phyloP scores from a whole-genome alignment of 1,139 yeast genomes.

The Yamadazyma pseudoaaseri region DNA sequence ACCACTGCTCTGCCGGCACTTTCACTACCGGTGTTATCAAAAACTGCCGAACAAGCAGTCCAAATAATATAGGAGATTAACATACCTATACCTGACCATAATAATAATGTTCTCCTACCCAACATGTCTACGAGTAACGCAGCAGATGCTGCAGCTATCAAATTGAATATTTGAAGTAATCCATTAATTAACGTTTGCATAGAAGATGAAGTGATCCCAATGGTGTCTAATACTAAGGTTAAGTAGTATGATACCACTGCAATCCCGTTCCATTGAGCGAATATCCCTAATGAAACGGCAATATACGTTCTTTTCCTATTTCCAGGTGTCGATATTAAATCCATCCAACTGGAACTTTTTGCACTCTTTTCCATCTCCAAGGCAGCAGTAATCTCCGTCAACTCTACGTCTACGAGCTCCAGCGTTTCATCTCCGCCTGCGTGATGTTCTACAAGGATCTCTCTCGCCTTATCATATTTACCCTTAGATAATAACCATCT shows the following conservation, averaged over 20 bases:
- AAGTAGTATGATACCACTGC: constrained; percentile 34
- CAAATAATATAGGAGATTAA: constrained; percentile 47
- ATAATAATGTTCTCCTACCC: constrained; percentile 48
- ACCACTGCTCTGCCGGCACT: constrained; percentile 50
- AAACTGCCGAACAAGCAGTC: constrained; percentile 11
- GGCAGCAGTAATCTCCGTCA: constrained; percentile 9
- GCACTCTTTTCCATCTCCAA: constrained; percentile 11
- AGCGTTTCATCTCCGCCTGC: constrained; percentile 8
- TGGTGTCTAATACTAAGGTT: constrained; percentile 38
- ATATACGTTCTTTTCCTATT: constrained; percentile 15
- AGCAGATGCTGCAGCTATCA: constrained; percentile 14
- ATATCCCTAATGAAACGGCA: constrained; percentile 16
- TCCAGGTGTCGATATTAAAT: constrained; percentile 16
- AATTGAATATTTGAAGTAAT: constrained; percentile 13
- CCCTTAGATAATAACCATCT: constrained; percentile 41
- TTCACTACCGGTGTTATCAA: constrained; percentile 13
- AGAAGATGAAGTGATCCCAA: constrained; percentile 36
- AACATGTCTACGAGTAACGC: constrained; percentile 45
- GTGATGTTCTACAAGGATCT: constrained; percentile 27
- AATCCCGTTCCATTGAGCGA: constrained; percentile 19
- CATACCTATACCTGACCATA: constrained; percentile 26
- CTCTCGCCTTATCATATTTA: constrained; percentile 49
- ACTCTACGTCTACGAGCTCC: constrained; percentile 9
- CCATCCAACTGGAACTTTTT: constrained; percentile 12
- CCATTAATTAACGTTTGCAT: constrained; percentile 17